Evolutionary conservation across 352 stramenopile genomes (phyloP), one percentile per base, ranked within the genome.

Genomic region (Phytopythium helicoides): DNA sequence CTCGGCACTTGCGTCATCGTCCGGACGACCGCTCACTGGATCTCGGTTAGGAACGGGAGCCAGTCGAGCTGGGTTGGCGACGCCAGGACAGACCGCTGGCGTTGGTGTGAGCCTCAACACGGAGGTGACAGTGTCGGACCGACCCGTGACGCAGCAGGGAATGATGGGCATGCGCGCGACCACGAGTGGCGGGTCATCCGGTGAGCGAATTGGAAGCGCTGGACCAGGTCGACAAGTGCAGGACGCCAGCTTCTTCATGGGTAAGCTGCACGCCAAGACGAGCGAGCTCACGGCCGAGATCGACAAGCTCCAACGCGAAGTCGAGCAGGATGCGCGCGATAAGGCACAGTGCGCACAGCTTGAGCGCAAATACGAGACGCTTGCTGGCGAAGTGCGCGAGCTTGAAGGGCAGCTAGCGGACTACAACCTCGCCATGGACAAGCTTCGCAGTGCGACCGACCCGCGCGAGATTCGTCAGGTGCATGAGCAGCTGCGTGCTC

Each of bases 361-460:
- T 2, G 80, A 91, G 52, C 75, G 79, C 23, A 87, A 87, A 55
- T 91, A 91, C 60, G 77, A 91, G 73, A 69, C 64, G 35, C 64
- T 91, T 38, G 75, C 75, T 6, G 45, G 68, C 38, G 68, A 87
- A 48, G 86, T 95, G 39, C 79, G 90, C 22, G 72, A 88, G 38
- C 55, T 97, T n/a, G 89, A 98, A 65, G 92, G 92, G 2, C 89
- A 92, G 40, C 67, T 98, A 16, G 90, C 90, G 0, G 92, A 98
- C 68, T 96, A 97, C 59, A 98, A 97, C 62, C 68, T 97, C 21
- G 92, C 92, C 19, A 96, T 97, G 77, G 90, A 97, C 62, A 98
- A 98, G 64, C 66, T 89, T 33, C 68, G 77, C 25, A 91, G 80
- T 34, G 68, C 66, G 14, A 91, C 80, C 12, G 75, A 91, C 38